These are phyloP conservation scores for Pestalotiopsis fici DNA, from an alignment of 2,329 filamentous ascomycete species.

Conservation along the genomic window DNA sequence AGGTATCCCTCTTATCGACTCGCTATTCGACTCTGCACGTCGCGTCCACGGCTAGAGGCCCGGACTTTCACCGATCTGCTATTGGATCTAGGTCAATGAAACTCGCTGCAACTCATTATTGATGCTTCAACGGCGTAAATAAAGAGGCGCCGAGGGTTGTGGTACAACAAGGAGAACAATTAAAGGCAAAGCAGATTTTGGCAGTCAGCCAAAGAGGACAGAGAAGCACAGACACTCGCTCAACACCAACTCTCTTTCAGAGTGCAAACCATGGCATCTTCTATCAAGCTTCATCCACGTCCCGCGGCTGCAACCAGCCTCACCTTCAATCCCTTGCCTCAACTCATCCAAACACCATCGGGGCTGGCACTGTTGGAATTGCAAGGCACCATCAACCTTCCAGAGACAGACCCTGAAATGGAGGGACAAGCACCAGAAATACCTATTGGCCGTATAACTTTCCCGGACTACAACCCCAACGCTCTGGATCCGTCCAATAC, in stretches of 20 bases:
- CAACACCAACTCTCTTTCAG: neutral
- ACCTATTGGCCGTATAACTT: constrained; percentile 72
- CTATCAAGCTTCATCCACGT: constrained; percentile 42
- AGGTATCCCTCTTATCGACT: neutral
- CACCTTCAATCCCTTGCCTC: constrained; percentile 64
- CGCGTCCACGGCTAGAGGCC: neutral
- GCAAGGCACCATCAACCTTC: constrained; percentile 85
- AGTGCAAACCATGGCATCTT: constrained; percentile 26
- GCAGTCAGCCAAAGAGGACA: neutral
- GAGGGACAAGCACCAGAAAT: constrained; percentile 39
- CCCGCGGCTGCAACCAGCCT: constrained; percentile 19
- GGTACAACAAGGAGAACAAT: neutral
- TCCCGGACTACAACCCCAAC: constrained; percentile 70
- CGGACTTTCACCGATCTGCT: neutral
- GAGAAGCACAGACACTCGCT: neutral
- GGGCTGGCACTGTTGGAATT: constrained; percentile 90
- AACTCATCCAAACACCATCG: constrained; percentile 83
- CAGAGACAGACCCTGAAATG: constrained; percentile 39
- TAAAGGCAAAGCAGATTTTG: neutral
- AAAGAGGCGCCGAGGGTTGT: neutral
- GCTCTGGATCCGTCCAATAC: constrained; percentile 50
- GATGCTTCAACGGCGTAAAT: no score
- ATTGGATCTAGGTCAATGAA: neutral
- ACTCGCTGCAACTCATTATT: neutral
- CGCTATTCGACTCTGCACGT: neutral